Evolutionary conservation across 148 eudicot species (phyloP).

Genomic region (Vaccinium myrtillus): DNA sequence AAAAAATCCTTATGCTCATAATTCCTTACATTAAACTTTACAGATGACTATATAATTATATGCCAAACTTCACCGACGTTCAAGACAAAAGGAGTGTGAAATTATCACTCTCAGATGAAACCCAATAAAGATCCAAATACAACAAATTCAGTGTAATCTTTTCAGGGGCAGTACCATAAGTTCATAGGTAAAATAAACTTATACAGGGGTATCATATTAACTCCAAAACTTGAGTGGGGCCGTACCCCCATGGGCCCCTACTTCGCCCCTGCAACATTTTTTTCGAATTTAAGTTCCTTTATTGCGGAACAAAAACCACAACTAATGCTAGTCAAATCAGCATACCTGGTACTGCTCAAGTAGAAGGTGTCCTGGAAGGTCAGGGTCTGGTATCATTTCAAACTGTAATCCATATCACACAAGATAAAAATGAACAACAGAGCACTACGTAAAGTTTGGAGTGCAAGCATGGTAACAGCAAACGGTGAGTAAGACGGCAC

Average conservation of each 20-base stretch:
- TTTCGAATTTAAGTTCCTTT: not conserved
- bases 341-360: conserved; percentile 96
- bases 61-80: not conserved
- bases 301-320: not conserved
- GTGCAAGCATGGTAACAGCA: not conserved
- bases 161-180: not conserved
- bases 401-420: conserved; percentile 48
- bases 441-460: not conserved
- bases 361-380: conserved; percentile 83
- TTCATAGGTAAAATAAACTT: no score
- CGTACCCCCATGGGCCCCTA: not conserved
- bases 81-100: not conserved
- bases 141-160: not conserved
- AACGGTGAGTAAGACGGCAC: not conserved
- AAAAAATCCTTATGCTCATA: not conserved
- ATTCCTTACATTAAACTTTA: not conserved
- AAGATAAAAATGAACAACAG: conserved; percentile 3
- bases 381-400: conserved; percentile 79
- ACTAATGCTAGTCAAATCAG: not conserved
- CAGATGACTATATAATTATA: not conserved
- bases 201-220: not conserved
- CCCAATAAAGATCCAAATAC: not conserved
- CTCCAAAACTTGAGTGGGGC: not conserved
- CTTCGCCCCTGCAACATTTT: not conserved
- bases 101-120: not conserved